phyloP scores from a whole-genome alignment of 495 filamentous ascomycete genomes.

The Ramalina peruviana region DNA sequence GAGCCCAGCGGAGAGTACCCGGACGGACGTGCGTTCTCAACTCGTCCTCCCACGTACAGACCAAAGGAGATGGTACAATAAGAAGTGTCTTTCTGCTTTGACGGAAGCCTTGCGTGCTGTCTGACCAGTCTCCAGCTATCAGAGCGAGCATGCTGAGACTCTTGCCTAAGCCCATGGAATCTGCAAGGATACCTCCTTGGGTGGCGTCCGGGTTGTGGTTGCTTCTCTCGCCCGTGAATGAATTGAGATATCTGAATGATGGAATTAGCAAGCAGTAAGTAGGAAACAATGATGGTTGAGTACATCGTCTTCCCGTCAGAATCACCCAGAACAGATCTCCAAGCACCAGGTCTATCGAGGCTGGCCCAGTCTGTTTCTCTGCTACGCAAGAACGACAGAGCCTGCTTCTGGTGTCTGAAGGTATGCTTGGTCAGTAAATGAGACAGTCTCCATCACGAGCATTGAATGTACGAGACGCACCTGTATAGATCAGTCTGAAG shows the following conservation, averaged over 20 bases:
- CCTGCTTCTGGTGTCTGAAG: slow-evolving; percentile 31
- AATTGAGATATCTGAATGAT: slow-evolving; percentile 1
- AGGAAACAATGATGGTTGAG: neutral
- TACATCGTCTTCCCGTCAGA: slow-evolving; percentile 3
- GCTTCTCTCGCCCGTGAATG: slow-evolving; percentile 3
- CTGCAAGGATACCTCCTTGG: slow-evolving; percentile 27
- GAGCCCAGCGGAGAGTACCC: slow-evolving; percentile 13
- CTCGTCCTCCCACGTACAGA: slow-evolving; percentile 26
- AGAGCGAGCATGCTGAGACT: slow-evolving; percentile 27
- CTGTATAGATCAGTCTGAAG: slow-evolving; percentile 20
- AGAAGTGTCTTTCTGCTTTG: slow-evolving; percentile 7
- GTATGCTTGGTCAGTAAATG: too few relatives aligned
- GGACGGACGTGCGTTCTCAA: slow-evolving; percentile 20
- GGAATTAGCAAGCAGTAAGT: slow-evolving; percentile 15
- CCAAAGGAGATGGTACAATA: slow-evolving; percentile 21
- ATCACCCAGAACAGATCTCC: slow-evolving; percentile 6
- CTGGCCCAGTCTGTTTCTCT: slow-evolving; percentile 20
- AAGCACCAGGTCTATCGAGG: slow-evolving; percentile 5
- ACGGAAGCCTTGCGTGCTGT: neutral
- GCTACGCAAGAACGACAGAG: slow-evolving; percentile 25
- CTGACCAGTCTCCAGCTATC: slow-evolving; percentile 12
- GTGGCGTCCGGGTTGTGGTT: slow-evolving; percentile 13
- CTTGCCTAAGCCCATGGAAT: slow-evolving; percentile 31
- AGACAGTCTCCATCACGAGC: neutral
- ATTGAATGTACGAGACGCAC: slow-evolving; percentile 6